A percentile compares a stretch with the other conserved stretches of the same genome.
These are phyloP conservation scores for Leccinum variicolor DNA, from an alignment of 768 basidiomycete species.

Conservation along the genomic window DNA sequence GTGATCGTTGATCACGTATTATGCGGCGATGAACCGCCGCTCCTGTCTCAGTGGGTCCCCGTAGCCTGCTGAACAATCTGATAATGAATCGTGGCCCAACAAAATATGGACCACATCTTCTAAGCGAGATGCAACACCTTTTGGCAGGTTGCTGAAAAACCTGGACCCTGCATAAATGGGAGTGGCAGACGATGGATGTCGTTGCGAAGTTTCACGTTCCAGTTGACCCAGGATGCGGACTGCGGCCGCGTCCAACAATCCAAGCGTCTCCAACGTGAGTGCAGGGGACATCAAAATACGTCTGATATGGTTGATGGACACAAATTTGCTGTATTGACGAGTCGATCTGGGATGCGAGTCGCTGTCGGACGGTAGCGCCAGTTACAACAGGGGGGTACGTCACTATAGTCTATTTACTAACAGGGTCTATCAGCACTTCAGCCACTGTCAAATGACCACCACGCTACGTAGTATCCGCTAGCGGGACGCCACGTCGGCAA, in stretches of 20 bases:
- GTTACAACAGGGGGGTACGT: not conserved
- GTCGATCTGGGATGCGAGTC: not conserved
- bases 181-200: slow-evolving; percentile 2
- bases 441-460: not conserved
- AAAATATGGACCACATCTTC: too few species aligned
- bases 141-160: not conserved
- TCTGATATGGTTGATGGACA: slow-evolving; percentile 6
- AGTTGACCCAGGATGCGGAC: not conserved
- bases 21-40: not conserved
- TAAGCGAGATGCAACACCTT: not conserved
- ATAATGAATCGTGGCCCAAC: not conserved
- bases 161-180: not conserved
- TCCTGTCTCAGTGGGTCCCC: slow-evolving; percentile 6
- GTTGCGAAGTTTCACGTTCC: slow-evolving; percentile 14
- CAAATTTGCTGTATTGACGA: not conserved
- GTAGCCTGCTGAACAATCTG: not conserved
- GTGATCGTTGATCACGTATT: not conserved
- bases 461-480: not conserved
- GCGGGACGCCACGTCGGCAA: not conserved
- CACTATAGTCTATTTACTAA: too few species aligned
- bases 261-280: slow-evolving; percentile 4
- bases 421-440: not conserved
- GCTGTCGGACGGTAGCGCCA: not conserved
- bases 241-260: not conserved
- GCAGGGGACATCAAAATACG: not conserved